These are phyloP conservation scores for Sugiyamaella valdiviana DNA, from an alignment of 805 yeast genomes.

Conservation along the genomic window DNA sequence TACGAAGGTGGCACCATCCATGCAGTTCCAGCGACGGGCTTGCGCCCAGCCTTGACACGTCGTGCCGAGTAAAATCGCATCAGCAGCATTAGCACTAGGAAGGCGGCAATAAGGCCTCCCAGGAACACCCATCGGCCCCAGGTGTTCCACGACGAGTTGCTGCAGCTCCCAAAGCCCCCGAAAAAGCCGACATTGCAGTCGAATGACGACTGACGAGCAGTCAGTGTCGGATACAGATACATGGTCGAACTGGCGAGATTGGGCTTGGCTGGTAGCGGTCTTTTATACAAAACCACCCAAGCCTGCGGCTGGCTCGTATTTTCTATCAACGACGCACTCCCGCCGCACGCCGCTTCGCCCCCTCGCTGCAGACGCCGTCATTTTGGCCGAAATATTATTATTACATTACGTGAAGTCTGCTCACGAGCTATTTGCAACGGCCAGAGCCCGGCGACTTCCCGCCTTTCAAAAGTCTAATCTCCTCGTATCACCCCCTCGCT, in stretches of 20 bases:
- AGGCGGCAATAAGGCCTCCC: slow-evolving; percentile 24
- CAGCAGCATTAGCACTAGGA: slow-evolving; percentile 21
- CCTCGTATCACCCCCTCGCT: neutral
- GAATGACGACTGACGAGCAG: no score
- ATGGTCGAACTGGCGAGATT: no score
- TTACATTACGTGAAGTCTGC: no score
- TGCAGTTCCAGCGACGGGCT: slow-evolving; percentile 67
- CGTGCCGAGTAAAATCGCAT: slow-evolving; percentile 22
- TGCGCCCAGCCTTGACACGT: slow-evolving; percentile 35
- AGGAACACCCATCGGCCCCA: slow-evolving; percentile 36
- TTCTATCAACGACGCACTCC: no score
- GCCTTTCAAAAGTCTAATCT: neutral
- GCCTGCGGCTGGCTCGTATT: no score
- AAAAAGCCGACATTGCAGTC: neutral
- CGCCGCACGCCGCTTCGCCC: no score
- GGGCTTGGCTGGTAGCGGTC: no score
- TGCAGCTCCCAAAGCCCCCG: slow-evolving; percentile 3
- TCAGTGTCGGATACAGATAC: no score
- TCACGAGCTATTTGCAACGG: no score
- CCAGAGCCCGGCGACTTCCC: neutral
- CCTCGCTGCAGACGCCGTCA: no score
- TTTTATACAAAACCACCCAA: no score
- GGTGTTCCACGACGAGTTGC: slow-evolving; percentile 25
- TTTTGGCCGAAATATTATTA: no score
- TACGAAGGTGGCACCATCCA: slow-evolving; percentile 88